Base-by-base conservation (phyloP, 2,329 filamentous ascomycete species). In the Neophaeococcomyces aloes region DNA sequence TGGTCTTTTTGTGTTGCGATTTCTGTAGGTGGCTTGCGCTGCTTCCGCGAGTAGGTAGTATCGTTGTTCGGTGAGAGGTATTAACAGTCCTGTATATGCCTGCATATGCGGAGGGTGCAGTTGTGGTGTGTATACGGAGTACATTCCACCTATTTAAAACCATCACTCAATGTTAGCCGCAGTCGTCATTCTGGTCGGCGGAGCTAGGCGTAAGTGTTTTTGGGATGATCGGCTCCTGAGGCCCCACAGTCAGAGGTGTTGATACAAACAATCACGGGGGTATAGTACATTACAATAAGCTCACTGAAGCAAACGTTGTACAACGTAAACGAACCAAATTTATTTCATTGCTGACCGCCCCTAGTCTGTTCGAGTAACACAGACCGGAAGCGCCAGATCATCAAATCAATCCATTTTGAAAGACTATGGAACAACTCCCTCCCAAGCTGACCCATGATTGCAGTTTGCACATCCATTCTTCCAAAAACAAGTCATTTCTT, bases 391-490 rank as follows among this genome's bases (percentile, higher is more conserved):
- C 15, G 19, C 40, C 37, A 27, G 15, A 23, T 7, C 19, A 29
- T 31, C 21, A 27, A 13, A 36, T 36, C 37, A 27, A 45, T 39
- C 38, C 37, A 45, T 45, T 39, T 36, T 33, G 30, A 29, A 39
- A 40, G 37, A 45, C 43, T 45, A 45, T 45, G 19, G 37, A 41
- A 41, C 29, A 35, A 45, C 43, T 45, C 43, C 43, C n/a, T 21
- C 18, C 37, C 43, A 45, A 40, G 23, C 31, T 29, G 29, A 45
- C 36, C 30, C 38, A 41, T 42, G 38, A 45, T 23, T 30, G 32
- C n/a, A 45, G 13, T 41, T 27, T 21, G 36, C 21, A 32, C 15
- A 32, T 17, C 29, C 38, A 32, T 19, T 41, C 38, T 41, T 32
- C 23, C 15, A 21, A 38, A 32, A 32, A 33, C 30, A 35, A n/a